phyloP scores from a whole-genome alignment of 306 rosid genomes.

The Vachellia collinsii region DNA sequence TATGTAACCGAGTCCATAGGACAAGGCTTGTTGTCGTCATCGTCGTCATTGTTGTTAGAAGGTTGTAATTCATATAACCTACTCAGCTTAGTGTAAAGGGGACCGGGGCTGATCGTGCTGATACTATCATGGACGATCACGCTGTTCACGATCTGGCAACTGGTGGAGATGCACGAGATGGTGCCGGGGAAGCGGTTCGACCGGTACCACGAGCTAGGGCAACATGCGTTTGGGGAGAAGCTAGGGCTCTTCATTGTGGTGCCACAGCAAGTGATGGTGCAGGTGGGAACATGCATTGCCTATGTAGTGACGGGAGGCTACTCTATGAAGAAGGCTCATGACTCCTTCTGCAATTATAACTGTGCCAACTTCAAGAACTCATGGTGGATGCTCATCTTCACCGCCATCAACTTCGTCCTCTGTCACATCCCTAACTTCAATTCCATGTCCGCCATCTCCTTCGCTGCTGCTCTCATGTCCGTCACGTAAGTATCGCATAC shows the following conservation, averaged over 20 bases:
- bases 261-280: constrained; percentile 75
- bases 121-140: constrained; percentile 78
- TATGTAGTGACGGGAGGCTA: constrained; percentile 81
- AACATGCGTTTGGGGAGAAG: constrained; percentile 75
- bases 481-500: background rate
- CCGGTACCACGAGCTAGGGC: constrained; percentile 88
- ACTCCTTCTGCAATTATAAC: constrained; percentile 45
- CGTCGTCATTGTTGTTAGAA: no score
- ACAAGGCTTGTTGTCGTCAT: no score
- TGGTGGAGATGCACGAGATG: constrained; percentile 98
- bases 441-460: constrained; percentile 66
- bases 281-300: constrained; percentile 73
- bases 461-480: constrained; percentile 83
- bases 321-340: constrained; percentile 60
- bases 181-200: constrained; percentile 81
- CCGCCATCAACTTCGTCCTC: constrained; percentile 58
- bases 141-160: constrained; percentile 80
- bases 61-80: no score
- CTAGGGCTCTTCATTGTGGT: constrained; percentile 75
- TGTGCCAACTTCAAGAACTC: constrained; percentile 49
- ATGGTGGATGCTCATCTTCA: constrained; percentile 63
- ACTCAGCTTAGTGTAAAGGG: constrained; percentile 43
- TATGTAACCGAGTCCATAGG: no score
- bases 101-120: constrained; percentile 58
- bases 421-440: constrained; percentile 80